Base-by-base conservation (phyloP, 1,139 yeast species). In the Debaryomyces subglobosus region DNA sequence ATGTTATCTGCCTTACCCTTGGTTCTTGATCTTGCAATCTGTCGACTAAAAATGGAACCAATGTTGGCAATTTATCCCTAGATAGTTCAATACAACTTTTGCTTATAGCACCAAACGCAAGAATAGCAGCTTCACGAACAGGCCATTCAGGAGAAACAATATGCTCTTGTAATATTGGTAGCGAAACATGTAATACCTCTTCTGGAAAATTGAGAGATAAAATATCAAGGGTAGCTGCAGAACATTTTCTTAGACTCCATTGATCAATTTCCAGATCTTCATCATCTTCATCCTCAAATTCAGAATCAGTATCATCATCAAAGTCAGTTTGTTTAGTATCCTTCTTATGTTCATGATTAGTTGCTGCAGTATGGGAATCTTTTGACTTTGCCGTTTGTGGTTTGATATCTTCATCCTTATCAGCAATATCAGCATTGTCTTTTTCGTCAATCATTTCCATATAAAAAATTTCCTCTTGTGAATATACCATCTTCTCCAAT, bases 31-130 rank as follows among this genome's bases (percentile, higher is more conserved):
- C 97, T 48, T 76, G 76, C 52, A 92, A 70, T 59, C 96, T 78
- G 49, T 90, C 90, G 25, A 91, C 92, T 53, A 94, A 75, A 61
- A 86, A 92, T 36, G 96, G 97, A 30, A 94, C 85, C 47, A 94
- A 74, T 13, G 84, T 81, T 1, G 97, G 96, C 43, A 94, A 72
- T 59, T 88, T 88, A 39, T 82, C 84, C 20, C 84, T 71, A 15
- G 92, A 84, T 47, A 82, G 78, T 48, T 86, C 89, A 47, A 86
- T 75, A 58, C 96, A 91, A 57, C 97, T 96, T 57, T 86, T 91
- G 35, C 96, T 89, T 60, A 92, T 86, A 27, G 99, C 99, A 51
- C 99, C 99, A 64, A 94, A 81, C 1, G 98, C 97, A 46, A 94
- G 76, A 34, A 94, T 92, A 1, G 97, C 85, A 1, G 97, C 96